Evolutionary conservation across 805 yeast genomes (phyloP).

Genomic region (Myxozyma monticola): DNA sequence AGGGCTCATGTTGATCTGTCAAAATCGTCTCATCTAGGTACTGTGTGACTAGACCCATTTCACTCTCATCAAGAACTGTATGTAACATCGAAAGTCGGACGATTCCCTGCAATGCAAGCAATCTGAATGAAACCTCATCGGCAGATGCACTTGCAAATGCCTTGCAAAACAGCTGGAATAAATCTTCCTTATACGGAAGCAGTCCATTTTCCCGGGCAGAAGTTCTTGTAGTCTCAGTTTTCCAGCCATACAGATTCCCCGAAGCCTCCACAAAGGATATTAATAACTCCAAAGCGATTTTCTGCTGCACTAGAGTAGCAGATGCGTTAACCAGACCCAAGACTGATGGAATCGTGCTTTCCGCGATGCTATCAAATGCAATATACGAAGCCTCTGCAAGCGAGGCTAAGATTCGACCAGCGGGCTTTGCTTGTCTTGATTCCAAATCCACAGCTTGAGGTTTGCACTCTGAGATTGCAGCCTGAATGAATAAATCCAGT

Average conservation of each 20-base stretch:
- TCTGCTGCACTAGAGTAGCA: slow-evolving; percentile 51
- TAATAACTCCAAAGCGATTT: slow-evolving; percentile 58
- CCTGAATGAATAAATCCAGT: slow-evolving; percentile 44
- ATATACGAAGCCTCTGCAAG: slow-evolving; percentile 50
- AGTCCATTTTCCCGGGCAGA: slow-evolving; percentile 42
- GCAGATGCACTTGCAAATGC: slow-evolving; percentile 66
- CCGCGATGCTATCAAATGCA: slow-evolving; percentile 49
- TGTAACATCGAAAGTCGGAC: slow-evolving; percentile 54
- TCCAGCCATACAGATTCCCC: slow-evolving; percentile 46
- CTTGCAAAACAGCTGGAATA: slow-evolving; percentile 67
- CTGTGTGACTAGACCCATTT: slow-evolving; percentile 61
- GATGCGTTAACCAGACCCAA: slow-evolving; percentile 38
- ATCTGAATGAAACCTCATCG: slow-evolving; percentile 67
- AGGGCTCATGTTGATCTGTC: slow-evolving; percentile 51
- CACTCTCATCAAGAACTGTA: slow-evolving; percentile 53
- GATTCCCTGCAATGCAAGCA: slow-evolving; percentile 65
- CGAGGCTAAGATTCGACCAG: slow-evolving; percentile 59
- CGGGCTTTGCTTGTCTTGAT: slow-evolving; percentile 59
- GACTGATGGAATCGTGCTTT: slow-evolving; percentile 47
- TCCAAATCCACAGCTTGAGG: slow-evolving; percentile 52
- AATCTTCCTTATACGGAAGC: slow-evolving; percentile 57
- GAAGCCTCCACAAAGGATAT: slow-evolving; percentile 59
- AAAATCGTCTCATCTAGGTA: slow-evolving; percentile 62
- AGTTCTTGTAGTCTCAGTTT: slow-evolving; percentile 8
- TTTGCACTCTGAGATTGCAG: slow-evolving; percentile 45